Percentiles rank a stretch among this genome's conserved stretches.
These are phyloP conservation scores for Asterella californica DNA, from an alignment of 225 moss, liverwort and hornwort species.

Conservation along the genomic window DNA sequence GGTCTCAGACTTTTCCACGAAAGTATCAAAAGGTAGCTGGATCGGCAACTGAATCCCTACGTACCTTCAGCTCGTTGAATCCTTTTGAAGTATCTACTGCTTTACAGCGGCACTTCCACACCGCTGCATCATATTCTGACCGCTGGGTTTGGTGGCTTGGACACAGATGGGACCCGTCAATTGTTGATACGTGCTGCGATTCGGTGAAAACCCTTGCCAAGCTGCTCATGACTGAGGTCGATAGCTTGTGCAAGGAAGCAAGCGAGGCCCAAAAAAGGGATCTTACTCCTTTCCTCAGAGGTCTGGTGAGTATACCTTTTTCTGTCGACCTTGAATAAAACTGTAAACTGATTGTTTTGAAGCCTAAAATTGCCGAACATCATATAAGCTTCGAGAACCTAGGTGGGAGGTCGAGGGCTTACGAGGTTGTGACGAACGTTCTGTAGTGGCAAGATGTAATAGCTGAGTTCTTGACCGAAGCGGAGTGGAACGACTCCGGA, in stretches of 20 bases:
- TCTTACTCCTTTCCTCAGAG: slow-evolving; percentile 21
- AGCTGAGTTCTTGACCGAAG: slow-evolving; percentile 25
- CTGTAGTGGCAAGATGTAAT: slow-evolving; percentile 26
- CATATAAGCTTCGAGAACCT: not conserved
- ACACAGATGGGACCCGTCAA: slow-evolving; percentile 22
- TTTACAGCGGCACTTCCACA: not conserved
- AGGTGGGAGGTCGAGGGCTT: not conserved
- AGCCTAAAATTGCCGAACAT: not conserved
- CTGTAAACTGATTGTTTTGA: not conserved
- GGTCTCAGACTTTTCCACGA: slow-evolving; percentile 27
- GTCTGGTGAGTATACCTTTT: slow-evolving; percentile 4
- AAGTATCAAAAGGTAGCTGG: slow-evolving; percentile 16
- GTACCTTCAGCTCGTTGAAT: too few relatives aligned
- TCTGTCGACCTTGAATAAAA: not conserved
- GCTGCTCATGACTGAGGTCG: slow-evolving; percentile 22
- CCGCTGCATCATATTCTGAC: not conserved
- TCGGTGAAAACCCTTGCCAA: slow-evolving; percentile 22
- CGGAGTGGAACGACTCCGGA: slow-evolving; percentile 26
- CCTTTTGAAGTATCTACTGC: not conserved
- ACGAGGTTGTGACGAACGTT: not conserved
- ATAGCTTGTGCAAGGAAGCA: slow-evolving; percentile 20
- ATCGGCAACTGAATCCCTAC: not conserved
- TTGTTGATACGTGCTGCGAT: slow-evolving; percentile 25
- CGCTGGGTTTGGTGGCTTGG: not conserved
- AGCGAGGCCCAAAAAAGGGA: slow-evolving; percentile 23